Conservation (phyloP, 2,329 filamentous ascomycete species). For the Byssoonygena ceratinophila region DNA sequence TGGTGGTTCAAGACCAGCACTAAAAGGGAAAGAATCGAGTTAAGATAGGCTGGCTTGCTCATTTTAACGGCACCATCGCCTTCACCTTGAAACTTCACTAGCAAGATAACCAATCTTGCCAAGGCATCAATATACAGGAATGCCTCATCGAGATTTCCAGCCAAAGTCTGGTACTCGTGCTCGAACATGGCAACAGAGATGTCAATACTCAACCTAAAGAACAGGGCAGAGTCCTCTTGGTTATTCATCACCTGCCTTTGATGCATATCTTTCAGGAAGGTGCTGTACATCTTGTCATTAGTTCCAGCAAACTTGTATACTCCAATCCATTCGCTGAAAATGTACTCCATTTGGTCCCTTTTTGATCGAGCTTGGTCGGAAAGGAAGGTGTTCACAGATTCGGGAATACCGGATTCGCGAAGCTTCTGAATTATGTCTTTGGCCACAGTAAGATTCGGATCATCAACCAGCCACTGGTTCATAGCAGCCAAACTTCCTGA, state of each 20-base stretch:
- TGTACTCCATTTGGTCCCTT: conserved; percentile 80
- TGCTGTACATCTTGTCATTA: conserved; percentile 57
- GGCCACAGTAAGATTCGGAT: conserved; percentile 54
- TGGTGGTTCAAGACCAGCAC: conserved; percentile 77
- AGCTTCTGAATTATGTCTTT: conserved; percentile 61
- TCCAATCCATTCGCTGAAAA: conserved; percentile 91
- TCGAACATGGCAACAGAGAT: conserved; percentile 69
- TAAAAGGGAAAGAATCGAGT: conserved; percentile 66
- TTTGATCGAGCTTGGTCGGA: conserved; percentile 51
- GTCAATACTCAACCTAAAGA: conserved; percentile 73
- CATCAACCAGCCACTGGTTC: conserved; percentile 68
- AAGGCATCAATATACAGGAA: conserved; percentile 66
- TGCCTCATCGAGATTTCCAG: conserved; percentile 50
- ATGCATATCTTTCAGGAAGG: conserved; percentile 79
- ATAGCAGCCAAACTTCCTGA: conserved; percentile 70
- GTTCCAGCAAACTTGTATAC: conserved; percentile 67
- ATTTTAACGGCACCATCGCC: conserved; percentile 48
- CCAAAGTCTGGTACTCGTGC: conserved; percentile 51
- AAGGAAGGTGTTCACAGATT: conserved; percentile 46
- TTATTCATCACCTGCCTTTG: conserved; percentile 59
- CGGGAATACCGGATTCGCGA: conserved; percentile 43
- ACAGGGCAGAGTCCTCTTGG: conserved; percentile 65
- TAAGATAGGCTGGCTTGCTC: conserved; percentile 60
- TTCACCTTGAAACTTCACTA: conserved; percentile 62
- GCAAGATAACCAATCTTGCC: conserved; percentile 64